Conservation (phyloP, 2,329 filamentous ascomycete genomes). For the Colletotrichum lindemuthianum region DNA sequence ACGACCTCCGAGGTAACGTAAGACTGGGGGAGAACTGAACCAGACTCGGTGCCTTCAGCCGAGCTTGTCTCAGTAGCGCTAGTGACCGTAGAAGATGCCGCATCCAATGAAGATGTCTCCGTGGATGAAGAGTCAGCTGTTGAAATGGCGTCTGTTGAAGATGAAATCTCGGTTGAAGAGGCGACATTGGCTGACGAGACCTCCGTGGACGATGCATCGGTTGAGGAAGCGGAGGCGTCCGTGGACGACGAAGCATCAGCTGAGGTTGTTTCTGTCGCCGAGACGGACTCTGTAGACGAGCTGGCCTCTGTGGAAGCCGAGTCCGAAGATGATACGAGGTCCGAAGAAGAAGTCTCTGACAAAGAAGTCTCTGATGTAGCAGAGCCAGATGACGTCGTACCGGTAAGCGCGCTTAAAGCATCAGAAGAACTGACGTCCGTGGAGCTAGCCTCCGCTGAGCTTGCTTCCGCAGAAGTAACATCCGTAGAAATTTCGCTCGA, state of each 20-base stretch:
- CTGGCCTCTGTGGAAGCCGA: no score
- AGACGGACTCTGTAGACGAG: no score
- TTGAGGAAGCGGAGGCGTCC: neutral
- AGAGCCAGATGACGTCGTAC: no score
- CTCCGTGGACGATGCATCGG: neutral
- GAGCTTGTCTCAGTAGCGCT: neutral
- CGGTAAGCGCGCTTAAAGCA: no score
- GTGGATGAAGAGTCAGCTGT: neutral
- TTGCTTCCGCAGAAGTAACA: neutral
- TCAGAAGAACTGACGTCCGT: neutral
- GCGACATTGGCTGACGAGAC: neutral
- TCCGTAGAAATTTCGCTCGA: neutral
- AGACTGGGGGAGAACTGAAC: neutral
- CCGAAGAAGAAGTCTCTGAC: no score
- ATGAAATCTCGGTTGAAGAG: neutral
- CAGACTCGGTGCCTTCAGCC: neutral
- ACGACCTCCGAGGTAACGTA: slow-evolving; percentile 22
- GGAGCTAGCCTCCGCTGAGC: neutral
- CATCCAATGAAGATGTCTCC: neutral
- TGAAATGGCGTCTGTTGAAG: neutral
- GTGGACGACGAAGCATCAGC: neutral
- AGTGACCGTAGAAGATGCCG: neutral
- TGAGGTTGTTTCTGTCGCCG: neutral
- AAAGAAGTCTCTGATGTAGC: no score
- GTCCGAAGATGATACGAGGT: no score